Evolutionary conservation across 192 early-diverging fungal species (phyloP).

Genomic region (Funneliformis mosseae): DNA sequence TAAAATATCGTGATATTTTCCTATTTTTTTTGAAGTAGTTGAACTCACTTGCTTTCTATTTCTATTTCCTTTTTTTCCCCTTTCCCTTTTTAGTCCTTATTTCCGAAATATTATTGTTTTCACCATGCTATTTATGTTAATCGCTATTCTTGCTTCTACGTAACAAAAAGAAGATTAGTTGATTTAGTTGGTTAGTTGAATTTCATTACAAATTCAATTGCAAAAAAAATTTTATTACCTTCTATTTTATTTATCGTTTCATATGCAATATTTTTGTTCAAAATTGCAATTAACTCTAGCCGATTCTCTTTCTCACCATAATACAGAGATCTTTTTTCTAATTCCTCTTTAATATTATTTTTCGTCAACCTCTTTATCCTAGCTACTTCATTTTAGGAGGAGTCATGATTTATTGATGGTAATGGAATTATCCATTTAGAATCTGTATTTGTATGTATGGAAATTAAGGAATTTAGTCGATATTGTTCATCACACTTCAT

Average conservation of each 20-base stretch:
- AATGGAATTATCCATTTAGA: neutral
- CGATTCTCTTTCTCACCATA: neutral
- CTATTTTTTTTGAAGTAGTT: neutral
- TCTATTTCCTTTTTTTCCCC: neutral
- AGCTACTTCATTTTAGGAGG: neutral
- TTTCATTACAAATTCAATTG: neutral
- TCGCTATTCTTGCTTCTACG: neutral
- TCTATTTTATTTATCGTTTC: constrained; percentile 1
- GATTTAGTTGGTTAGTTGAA: neutral
- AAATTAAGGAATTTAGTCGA: neutral
- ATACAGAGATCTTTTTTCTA: neutral
- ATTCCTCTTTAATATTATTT: neutral
- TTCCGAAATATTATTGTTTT: neutral
- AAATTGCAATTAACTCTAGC: neutral
- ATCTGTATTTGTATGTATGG: neutral
- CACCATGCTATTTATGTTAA: neutral
- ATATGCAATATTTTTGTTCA: neutral
- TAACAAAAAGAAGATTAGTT: neutral
- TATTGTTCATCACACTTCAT: neutral
- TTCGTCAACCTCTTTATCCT: neutral
- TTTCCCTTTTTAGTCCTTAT: neutral
- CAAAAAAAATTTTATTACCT: neutral
- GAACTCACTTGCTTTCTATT: neutral
- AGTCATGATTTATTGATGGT: neutral
- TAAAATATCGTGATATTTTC: neutral